Percentiles rank a stretch among this genome's conserved stretches.
phyloP scores from a whole-genome alignment of 208 protist genomes.

The Acanthamoeba divionensis region DNA sequence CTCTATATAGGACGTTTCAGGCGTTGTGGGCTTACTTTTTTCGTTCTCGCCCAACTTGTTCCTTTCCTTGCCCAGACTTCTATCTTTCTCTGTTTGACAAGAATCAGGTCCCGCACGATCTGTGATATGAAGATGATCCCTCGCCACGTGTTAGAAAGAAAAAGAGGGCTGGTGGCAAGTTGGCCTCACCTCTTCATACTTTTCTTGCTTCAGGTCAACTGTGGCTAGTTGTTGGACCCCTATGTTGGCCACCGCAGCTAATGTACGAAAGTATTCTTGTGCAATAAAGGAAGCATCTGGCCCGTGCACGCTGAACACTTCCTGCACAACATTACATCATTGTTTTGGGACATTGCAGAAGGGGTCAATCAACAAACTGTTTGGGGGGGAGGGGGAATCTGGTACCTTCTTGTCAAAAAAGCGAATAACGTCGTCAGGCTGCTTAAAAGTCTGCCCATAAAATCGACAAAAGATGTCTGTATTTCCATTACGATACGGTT shows the following conservation, averaged over 20 bases:
- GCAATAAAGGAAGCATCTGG: conserved; percentile 70
- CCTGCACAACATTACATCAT: neutral
- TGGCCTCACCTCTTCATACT: conserved; percentile 51
- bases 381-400: neutral
- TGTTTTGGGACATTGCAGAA: neutral
- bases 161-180: no score
- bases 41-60: neutral
- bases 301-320: conserved; percentile 63
- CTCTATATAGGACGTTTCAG: no score
- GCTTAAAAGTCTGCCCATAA: neutral
- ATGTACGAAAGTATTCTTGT: conserved; percentile 69
- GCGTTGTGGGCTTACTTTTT: no score
- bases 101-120: conserved; percentile 24
- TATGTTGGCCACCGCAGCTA: conserved; percentile 55
- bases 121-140: no score
- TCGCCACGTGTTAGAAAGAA: no score
- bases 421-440: neutral
- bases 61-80: conserved; percentile 28
- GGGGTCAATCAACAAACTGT: neutral
- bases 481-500: neutral
- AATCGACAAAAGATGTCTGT: conserved; percentile 37
- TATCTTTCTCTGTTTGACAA: conserved; percentile 22
- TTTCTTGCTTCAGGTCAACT: conserved; percentile 48
- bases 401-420: conserved; percentile 42
- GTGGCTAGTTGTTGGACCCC: neutral